These are phyloP conservation scores for Andrographis paniculata DNA, from an alignment of 305 asterid genomes.

Conservation along the genomic window DNA sequence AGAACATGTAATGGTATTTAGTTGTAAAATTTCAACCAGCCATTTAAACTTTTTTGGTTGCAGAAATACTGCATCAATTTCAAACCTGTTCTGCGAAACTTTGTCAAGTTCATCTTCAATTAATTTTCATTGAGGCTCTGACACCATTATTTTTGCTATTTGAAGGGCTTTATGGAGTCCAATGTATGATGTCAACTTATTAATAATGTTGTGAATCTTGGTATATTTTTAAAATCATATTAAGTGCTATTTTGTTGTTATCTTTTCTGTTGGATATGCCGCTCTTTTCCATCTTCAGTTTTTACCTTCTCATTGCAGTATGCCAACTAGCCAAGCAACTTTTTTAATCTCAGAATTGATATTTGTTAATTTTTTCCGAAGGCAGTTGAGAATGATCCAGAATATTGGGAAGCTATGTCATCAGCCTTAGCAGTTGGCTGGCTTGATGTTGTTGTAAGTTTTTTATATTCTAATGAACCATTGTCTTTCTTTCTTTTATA, in stretches of 20 bases:
- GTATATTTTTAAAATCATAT: too few species aligned
- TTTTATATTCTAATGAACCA: conserved; percentile 6
- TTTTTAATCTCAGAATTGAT: conserved; percentile 3
- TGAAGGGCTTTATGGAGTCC: too few species aligned
- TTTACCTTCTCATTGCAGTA: conserved; percentile 3
- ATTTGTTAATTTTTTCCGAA: conserved; percentile 14
- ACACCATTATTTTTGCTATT: too few species aligned
- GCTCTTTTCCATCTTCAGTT: too few species aligned
- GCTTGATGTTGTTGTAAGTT: conserved; percentile 82
- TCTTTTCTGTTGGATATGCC: too few species aligned
- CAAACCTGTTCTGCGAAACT: neutral
- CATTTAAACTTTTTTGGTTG: conserved; percentile 3
- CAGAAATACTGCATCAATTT: conserved; percentile 2
- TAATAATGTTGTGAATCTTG: too few species aligned
- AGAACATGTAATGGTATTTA: neutral
- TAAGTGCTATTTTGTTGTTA: too few species aligned
- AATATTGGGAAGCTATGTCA: conserved; percentile 82
- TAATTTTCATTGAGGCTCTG: conserved; percentile 1
- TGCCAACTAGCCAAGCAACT: conserved; percentile 1
- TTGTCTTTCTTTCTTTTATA: conserved; percentile 1
- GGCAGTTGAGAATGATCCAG: conserved; percentile 89
- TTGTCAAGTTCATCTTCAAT: neutral
- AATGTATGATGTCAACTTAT: too few species aligned
- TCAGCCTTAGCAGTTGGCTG: conserved; percentile 95
- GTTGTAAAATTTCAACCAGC: conserved; percentile 1